phyloP scores from a whole-genome alignment of 2,329 filamentous ascomycete genomes.

The Trichoderma sp. region DNA sequence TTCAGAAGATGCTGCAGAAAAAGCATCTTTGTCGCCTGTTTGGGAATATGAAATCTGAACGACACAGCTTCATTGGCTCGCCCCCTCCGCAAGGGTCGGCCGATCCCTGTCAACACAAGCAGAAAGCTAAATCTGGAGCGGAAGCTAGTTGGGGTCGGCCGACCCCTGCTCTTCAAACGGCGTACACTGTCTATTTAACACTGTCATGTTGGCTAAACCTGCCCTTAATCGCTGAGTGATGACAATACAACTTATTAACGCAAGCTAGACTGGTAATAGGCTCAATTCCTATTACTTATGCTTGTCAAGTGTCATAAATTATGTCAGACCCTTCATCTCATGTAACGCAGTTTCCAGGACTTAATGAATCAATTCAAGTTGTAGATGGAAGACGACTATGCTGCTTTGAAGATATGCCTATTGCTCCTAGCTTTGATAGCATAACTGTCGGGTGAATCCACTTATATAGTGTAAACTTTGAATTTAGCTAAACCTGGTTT shows the following conservation, averaged over 20 bases:
- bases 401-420: not conserved
- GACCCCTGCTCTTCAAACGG: not conserved
- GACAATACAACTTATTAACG: not conserved
- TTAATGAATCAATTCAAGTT: not conserved
- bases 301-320: too few relatives aligned
- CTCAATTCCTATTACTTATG: not conserved
- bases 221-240: not conserved
- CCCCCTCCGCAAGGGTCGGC: not conserved
- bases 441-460: not conserved
- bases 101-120: not conserved
- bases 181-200: not conserved
- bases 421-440: not conserved
- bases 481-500: not conserved
- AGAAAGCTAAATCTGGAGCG: not conserved
- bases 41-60: too few relatives aligned
- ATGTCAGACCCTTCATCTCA: too few relatives aligned
- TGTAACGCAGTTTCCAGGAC: too few relatives aligned
- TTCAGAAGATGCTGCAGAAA: not conserved
- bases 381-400: not conserved
- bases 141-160: slow-evolving; percentile 5
- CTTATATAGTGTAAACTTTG: not conserved
- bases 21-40: not conserved
- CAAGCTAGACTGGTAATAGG: not conserved
- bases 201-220: not conserved
- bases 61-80: not conserved